These are phyloP conservation scores for Chlamydomonas sp. DNA, from an alignment of 139 green algal species.

Conservation along the genomic window DNA sequence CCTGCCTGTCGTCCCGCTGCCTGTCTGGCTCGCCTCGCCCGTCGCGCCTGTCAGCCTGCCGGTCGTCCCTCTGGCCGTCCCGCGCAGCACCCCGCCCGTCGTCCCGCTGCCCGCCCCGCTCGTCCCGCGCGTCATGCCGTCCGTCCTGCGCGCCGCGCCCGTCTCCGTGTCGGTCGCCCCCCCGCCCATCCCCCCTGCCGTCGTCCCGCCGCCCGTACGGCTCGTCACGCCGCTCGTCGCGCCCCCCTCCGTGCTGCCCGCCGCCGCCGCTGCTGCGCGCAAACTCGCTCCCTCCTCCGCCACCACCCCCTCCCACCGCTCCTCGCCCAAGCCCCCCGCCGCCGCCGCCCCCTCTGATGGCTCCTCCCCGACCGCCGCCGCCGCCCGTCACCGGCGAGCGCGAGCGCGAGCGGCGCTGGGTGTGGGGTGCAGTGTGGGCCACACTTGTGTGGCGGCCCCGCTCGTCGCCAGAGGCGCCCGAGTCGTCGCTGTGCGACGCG, in stretches of 20 bases:
- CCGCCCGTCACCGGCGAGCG: neutral
- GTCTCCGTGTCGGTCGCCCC: neutral
- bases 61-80: neutral
- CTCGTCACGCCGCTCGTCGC: neutral
- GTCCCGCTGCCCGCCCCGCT: neutral
- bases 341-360: neutral
- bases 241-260: too few relatives aligned
- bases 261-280: neutral
- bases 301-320: neutral
- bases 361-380: neutral
- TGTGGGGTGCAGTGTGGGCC: neutral
- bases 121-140: neutral
- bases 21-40: neutral
- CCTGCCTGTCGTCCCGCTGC: neutral
- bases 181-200: neutral
- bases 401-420: neutral
- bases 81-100: neutral
- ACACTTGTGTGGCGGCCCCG: neutral
- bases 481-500: neutral
- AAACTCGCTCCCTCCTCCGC: too few relatives aligned
- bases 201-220: neutral
- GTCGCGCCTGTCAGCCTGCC: neutral
- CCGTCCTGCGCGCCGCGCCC: neutral
- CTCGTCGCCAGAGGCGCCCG: conserved; percentile 17
- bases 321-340: too few relatives aligned